Conservation (phyloP, 345 rosid species). For the Trapa incisa region DNA sequence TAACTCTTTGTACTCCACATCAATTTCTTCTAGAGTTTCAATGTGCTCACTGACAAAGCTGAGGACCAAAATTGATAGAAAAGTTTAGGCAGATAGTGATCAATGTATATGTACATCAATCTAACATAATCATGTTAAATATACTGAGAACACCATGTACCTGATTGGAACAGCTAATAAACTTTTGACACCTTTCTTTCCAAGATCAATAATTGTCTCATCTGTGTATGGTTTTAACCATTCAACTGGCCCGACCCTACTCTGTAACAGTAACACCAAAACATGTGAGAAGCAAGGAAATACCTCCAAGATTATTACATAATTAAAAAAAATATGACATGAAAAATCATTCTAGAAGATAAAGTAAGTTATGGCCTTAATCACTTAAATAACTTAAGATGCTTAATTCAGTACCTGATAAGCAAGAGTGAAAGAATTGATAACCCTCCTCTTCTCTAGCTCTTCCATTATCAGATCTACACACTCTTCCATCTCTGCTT, state of each 20-base stretch:
- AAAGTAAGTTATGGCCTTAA: not conserved
- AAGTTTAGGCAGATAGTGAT: not conserved
- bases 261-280: slow-evolving; percentile 30
- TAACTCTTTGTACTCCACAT: slow-evolving; percentile 89
- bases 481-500: slow-evolving; percentile 99
- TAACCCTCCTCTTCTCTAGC: slow-evolving; percentile 69
- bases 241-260: slow-evolving; percentile 99
- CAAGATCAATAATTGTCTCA: slow-evolving; percentile 85
- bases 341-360: not conserved
- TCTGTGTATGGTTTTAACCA: slow-evolving; percentile 99
- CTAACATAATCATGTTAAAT: not conserved
- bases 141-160: slow-evolving; percentile 20
- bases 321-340: not conserved
- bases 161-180: slow-evolving; percentile 92
- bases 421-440: slow-evolving; percentile 74
- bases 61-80: slow-evolving; percentile 14
- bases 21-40: slow-evolving; percentile 97
- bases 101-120: not conserved
- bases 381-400: not conserved
- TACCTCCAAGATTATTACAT: not conserved
- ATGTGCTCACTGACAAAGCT: slow-evolving; percentile 98
- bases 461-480: slow-evolving; percentile 94
- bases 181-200: slow-evolving; percentile 68
- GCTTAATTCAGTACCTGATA: slow-evolving; percentile 51
- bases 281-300: not conserved